These are phyloP conservation scores for Pythium myriotylum DNA, from an alignment of 352 stramenopile genomes.

Conservation along the genomic window DNA sequence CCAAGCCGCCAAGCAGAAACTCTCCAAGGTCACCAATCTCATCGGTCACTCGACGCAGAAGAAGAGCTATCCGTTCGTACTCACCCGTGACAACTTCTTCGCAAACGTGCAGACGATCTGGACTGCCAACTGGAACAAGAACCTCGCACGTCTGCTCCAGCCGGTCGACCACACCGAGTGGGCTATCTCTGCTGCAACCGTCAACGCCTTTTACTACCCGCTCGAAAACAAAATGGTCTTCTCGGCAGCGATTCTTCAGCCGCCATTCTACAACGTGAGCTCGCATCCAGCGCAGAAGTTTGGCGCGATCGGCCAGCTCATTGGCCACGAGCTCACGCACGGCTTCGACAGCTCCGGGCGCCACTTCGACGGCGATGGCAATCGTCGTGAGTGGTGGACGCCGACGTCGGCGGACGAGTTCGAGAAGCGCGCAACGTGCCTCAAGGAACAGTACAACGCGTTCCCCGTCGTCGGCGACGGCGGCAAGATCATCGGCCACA, in stretches of 20 bases:
- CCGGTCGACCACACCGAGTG: slow-evolving; percentile 35
- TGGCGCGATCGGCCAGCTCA: slow-evolving; percentile 88
- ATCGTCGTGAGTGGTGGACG: slow-evolving; percentile 92
- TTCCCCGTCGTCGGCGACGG: slow-evolving; percentile 31
- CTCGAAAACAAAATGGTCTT: slow-evolving; percentile 91
- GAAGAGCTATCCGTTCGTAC: slow-evolving; percentile 31
- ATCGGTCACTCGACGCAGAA: slow-evolving; percentile 50
- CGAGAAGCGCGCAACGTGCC: slow-evolving; percentile 49
- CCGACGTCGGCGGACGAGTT: slow-evolving; percentile 72
- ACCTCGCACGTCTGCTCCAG: not conserved
- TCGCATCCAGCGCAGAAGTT: slow-evolving; percentile 87
- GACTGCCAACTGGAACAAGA: not conserved
- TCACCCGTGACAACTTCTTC: slow-evolving; percentile 45
- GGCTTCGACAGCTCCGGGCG: slow-evolving; percentile 92
- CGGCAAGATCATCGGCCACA: slow-evolving; percentile 37
- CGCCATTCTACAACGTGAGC: slow-evolving; percentile 87
- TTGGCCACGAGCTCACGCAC: slow-evolving; percentile 94
- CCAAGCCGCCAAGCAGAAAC: slow-evolving; percentile 78
- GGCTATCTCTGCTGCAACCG: slow-evolving; percentile 87
- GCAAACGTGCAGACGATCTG: slow-evolving; percentile 20
- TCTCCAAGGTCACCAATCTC: slow-evolving; percentile 45
- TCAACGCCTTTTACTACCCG: slow-evolving; percentile 85
- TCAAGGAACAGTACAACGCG: slow-evolving; percentile 49
- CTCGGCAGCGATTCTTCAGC: slow-evolving; percentile 91
- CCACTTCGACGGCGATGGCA: slow-evolving; percentile 83